Conservation (phyloP, 306 rosid genomes). For the Gastrolobium bilobum region DNA sequence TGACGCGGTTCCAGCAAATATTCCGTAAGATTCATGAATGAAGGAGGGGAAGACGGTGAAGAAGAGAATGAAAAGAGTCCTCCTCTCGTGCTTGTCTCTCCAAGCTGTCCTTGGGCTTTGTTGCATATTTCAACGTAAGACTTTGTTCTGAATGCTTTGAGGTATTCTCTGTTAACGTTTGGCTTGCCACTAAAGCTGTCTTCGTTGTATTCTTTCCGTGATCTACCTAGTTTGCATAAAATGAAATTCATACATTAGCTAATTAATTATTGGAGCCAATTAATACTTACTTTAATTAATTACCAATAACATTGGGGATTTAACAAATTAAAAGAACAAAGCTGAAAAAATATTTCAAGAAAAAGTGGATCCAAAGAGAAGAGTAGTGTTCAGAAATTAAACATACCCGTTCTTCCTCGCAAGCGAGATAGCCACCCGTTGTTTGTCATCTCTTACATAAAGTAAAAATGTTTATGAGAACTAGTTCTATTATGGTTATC, state of each 20-base stretch:
- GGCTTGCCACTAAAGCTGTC: slow-evolving; percentile 60
- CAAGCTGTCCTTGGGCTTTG: slow-evolving; percentile 46
- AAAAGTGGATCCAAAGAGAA: background rate
- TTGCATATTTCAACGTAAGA: slow-evolving; percentile 77
- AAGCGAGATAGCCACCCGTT: slow-evolving; percentile 45
- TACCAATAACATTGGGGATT: too few relatives aligned
- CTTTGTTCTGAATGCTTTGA: slow-evolving; percentile 74
- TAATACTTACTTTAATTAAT: background rate
- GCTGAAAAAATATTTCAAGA: background rate
- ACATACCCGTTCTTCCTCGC: slow-evolving; percentile 51
- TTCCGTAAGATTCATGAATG: slow-evolving; percentile 28
- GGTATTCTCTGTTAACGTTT: slow-evolving; percentile 75
- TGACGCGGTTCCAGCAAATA: slow-evolving; percentile 72
- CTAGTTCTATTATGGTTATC: background rate
- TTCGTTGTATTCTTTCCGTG: slow-evolving; percentile 45
- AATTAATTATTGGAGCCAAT: background rate
- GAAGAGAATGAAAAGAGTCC: background rate
- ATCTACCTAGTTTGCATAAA: slow-evolving; percentile 57
- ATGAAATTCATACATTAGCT: background rate
- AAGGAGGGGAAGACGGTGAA: slow-evolving; percentile 21
- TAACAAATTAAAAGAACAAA: background rate
- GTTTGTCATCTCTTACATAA: slow-evolving; percentile 49
- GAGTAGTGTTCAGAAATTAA: background rate
- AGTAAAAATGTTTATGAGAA: slow-evolving; percentile 7
- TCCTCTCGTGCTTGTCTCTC: background rate